Conservation (phyloP, 2,329 filamentous ascomycete species). For the Phaeosphaeriaceae sp. region DNA sequence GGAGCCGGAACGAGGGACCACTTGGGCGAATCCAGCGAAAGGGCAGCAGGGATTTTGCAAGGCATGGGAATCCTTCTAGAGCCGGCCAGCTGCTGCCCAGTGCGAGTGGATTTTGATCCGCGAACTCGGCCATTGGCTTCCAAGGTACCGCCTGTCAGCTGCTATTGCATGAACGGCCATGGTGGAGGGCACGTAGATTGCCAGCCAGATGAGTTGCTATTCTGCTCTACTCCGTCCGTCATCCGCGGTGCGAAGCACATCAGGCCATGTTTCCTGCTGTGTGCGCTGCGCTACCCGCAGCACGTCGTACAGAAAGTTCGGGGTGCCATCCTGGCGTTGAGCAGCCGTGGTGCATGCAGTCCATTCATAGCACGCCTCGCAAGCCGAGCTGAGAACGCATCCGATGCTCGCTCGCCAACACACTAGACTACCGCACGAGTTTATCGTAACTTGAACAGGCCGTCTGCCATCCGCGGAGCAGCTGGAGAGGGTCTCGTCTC, state of each 20-base stretch:
- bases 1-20: slow-evolving; percentile 4
- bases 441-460: neutral
- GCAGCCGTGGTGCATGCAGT: neutral
- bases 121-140: slow-evolving; percentile 28
- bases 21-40: slow-evolving; percentile 14
- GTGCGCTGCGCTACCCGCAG: slow-evolving; percentile 15
- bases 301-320: slow-evolving; percentile 20
- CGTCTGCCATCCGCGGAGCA: neutral
- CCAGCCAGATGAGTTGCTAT: neutral
- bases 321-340: slow-evolving; percentile 2
- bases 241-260: slow-evolving; percentile 10
- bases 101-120: slow-evolving; percentile 14
- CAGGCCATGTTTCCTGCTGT: slow-evolving; percentile 24
- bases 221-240: neutral
- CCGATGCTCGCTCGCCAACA: neutral
- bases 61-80: slow-evolving; percentile 16
- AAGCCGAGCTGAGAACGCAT: slow-evolving; percentile 4
- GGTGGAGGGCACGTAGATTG: neutral
- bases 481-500: neutral
- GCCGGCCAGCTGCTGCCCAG: slow-evolving; percentile 4
- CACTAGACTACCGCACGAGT: neutral
- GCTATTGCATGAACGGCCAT: slow-evolving; percentile 7
- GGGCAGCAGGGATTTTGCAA: slow-evolving; percentile 12
- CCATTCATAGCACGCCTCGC: slow-evolving; percentile 2
- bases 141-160: slow-evolving; percentile 18